Evolutionary conservation across 257 asterid genomes (phyloP), one percentile per base, ranked within the genome.

Genomic region (Solanum chaucha): DNA sequence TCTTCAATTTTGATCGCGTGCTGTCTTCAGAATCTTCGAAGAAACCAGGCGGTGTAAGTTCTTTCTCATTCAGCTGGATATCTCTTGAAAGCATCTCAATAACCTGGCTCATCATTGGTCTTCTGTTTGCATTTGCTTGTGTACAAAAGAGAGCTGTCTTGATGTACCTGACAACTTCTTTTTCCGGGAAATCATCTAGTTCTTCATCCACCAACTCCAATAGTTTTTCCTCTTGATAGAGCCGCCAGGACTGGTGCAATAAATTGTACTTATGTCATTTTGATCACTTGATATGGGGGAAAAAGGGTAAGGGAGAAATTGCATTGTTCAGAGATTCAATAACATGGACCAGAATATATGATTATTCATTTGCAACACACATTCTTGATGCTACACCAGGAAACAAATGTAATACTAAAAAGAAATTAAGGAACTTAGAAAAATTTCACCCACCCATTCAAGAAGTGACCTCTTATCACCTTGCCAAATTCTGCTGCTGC

Each of bases 61-160:
- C 88, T 84, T 89, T 88, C 89, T 96, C 99, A 46, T 95, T 94
- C 20, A 96, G 94, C 87, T 83, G 89, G 46, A 94, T 96, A 88
- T 96, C 89, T 89, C 86, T 93, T 4, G 96, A 90, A 35, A 96
- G 98, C 99, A 96, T 96, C 83, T 92, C 89, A 6, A 90, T 88
- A 88, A 94, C 98, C 89, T 95, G 99, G 93, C 98, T 91, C 98
- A 96, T 95, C 92, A 90, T 11, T 11, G 99, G 99, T 91, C 99
- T 94, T 89, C 99, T 92, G 85, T 91, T 91, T 86, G 97, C 94
- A 82, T 86, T 94, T 80, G 98, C 95, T 92, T 95, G 99, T 59
- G 92, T 89, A 93, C 99, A 96, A 90, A 96, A 96, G 59, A 96
- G 96, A 72, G 98, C 98, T 41, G 94, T 96, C 92, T 95, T 96